phyloP scores from a whole-genome alignment of 2,329 filamentous ascomycete species.

The Fusarium sulawesiense region DNA sequence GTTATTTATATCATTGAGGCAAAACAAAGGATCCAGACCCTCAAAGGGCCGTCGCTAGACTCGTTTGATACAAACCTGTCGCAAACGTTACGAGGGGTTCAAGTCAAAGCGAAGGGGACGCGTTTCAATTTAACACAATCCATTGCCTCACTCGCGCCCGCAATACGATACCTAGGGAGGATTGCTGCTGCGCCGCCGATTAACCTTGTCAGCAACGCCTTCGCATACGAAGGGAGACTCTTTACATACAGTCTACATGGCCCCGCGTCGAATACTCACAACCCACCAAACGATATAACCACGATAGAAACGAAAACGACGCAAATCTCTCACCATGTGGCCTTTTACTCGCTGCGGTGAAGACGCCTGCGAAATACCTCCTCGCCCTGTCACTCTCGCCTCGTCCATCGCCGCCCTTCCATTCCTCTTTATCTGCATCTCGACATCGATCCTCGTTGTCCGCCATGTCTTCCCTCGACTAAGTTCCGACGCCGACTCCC shows the following conservation, averaged over 20 bases:
- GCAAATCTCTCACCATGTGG: constrained; percentile 49
- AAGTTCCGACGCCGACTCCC: constrained; percentile 62
- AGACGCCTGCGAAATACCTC: constrained; percentile 65
- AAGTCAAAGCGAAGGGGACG: not conserved
- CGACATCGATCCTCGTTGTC: constrained; percentile 71
- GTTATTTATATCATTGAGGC: not conserved
- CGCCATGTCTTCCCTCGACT: constrained; percentile 80
- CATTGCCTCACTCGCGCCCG: constrained; percentile 1
- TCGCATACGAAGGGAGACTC: constrained; percentile 1
- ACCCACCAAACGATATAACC: constrained; percentile 7
- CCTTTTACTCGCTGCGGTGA: constrained; percentile 62
- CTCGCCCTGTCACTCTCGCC: constrained; percentile 56
- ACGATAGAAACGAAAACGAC: not conserved
- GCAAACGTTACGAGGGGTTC: constrained; percentile 27
- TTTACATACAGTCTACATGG: not conserved
- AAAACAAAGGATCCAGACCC: not conserved
- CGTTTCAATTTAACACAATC: constrained; percentile 19
- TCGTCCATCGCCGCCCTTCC: constrained; percentile 72
- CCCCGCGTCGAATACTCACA: constrained; percentile 16
- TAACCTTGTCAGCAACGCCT: not conserved
- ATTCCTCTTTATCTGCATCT: constrained; percentile 76
- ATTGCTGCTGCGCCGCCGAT: constrained; percentile 11
- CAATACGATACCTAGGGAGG: constrained; percentile 13
- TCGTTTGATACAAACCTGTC: constrained; percentile 2
- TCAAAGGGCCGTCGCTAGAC: constrained; percentile 21